Percentiles rank a stretch among this genome's conserved stretches.
phyloP scores from a whole-genome alignment of 139 green algal genomes.

The Micractinium conductrix region DNA sequence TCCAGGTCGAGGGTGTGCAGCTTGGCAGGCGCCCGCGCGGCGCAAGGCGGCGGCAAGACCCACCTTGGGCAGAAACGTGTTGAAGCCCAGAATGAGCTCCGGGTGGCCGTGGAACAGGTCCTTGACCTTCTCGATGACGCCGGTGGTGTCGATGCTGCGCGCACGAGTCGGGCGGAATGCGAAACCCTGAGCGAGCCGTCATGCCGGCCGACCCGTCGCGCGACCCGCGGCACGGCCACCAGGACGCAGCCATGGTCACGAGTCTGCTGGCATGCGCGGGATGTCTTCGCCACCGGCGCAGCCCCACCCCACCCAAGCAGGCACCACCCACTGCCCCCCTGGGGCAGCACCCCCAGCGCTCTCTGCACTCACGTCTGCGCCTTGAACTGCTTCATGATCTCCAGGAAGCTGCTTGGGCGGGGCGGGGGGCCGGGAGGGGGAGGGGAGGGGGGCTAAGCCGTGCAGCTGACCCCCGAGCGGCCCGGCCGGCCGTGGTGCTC shows the following conservation, averaged over 20 bases:
- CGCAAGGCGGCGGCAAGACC: neutral
- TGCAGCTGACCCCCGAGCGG: too few relatives aligned
- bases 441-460: neutral
- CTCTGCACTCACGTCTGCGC: constrained; percentile 74
- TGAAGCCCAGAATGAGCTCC: constrained; percentile 99
- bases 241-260: too few relatives aligned
- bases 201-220: too few relatives aligned
- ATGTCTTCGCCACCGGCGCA: too few relatives aligned
- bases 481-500: too few relatives aligned
- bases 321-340: constrained; percentile 1
- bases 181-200: too few relatives aligned
- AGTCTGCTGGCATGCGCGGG: too few relatives aligned
- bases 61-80: constrained; percentile 98
- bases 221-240: too few relatives aligned
- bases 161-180: too few relatives aligned
- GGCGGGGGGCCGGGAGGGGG: neutral
- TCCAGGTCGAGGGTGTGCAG: neutral
- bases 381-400: constrained; percentile 99
- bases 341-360: neutral
- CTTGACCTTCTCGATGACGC: constrained; percentile 97
- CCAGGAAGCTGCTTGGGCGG: constrained; percentile 87
- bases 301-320: neutral
- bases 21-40: neutral
- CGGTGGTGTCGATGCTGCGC: constrained; percentile 94
- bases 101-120: constrained; percentile 93